Conservation (phyloP, 1,139 yeast genomes). For the Petasospora fabianii region DNA sequence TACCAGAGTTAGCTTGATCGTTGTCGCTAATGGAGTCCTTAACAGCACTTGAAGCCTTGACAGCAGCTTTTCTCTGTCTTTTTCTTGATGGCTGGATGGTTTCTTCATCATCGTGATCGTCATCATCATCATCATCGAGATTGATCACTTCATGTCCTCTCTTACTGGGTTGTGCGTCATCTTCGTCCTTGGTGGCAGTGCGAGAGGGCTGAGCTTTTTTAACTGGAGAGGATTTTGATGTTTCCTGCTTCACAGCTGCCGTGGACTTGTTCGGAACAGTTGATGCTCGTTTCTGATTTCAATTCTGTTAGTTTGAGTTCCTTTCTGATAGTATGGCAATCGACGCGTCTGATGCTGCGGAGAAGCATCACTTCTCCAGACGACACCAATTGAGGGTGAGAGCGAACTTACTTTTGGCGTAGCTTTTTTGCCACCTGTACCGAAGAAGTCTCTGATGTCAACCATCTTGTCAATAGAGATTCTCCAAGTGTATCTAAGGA, state of each 20-base stretch:
- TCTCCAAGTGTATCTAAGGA: background rate
- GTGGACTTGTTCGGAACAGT: background rate
- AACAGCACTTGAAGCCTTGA: too few species aligned
- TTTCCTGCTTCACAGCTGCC: too few species aligned
- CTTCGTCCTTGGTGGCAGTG: background rate
- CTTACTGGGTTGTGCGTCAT: background rate
- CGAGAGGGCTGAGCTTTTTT: too few species aligned
- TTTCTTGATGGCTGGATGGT: conserved; percentile 6
- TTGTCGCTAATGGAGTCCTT: background rate
- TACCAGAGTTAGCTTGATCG: background rate
- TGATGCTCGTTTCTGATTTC: background rate
- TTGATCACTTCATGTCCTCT: conserved; percentile 1
- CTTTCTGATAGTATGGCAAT: background rate
- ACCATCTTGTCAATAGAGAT: too few species aligned
- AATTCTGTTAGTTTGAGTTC: background rate
- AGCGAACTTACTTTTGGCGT: conserved; percentile 18
- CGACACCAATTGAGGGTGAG: too few species aligned
- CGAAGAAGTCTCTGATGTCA: conserved; percentile 39
- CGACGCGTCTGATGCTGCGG: too few species aligned
- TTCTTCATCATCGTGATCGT: conserved; percentile 9
- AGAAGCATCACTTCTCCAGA: too few species aligned
- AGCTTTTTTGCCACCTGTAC: conserved; percentile 15
- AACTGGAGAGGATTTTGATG: background rate
- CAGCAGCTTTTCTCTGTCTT: too few species aligned
- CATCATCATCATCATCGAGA: conserved; percentile 9